Evolutionary conservation across 495 filamentous ascomycete genomes (phyloP).

Genomic region (Amphirosellinia nigrospora): DNA sequence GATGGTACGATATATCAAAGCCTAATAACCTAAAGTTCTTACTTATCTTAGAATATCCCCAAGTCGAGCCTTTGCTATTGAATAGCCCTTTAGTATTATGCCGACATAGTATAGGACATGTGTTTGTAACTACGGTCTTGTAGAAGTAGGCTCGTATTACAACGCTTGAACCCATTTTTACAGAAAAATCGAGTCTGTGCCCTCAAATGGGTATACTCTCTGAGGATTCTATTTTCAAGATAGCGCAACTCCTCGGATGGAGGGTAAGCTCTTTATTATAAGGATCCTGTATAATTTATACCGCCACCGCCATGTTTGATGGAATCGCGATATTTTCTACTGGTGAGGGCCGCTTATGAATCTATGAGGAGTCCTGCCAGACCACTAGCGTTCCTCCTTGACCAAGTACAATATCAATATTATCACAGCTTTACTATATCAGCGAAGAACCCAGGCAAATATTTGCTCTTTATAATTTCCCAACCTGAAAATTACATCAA

Average conservation of each 20-base stretch:
- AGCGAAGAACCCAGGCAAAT: background rate
- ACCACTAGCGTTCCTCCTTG: background rate
- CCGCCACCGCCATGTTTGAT: background rate
- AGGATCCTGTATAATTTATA: background rate
- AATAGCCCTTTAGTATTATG: background rate
- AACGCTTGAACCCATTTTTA: background rate
- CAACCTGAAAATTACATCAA: background rate
- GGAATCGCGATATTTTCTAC: background rate
- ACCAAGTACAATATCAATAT: background rate
- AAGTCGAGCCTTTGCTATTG: background rate
- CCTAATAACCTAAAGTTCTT: background rate
- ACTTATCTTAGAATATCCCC: background rate
- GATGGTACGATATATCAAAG: background rate
- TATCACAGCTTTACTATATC: background rate
- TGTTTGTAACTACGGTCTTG: background rate
- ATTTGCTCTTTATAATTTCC: background rate
- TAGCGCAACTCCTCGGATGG: no score
- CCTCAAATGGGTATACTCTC: no score
- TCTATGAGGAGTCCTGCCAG: background rate
- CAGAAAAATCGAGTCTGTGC: background rate
- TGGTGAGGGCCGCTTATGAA: background rate
- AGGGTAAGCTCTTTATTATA: background rate
- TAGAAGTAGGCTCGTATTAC: background rate
- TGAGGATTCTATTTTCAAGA: no score
- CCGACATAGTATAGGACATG: background rate